Evolutionary conservation across 108 stramenopile species (phyloP).

Genomic region (Nannochloropsis gaditana): DNA sequence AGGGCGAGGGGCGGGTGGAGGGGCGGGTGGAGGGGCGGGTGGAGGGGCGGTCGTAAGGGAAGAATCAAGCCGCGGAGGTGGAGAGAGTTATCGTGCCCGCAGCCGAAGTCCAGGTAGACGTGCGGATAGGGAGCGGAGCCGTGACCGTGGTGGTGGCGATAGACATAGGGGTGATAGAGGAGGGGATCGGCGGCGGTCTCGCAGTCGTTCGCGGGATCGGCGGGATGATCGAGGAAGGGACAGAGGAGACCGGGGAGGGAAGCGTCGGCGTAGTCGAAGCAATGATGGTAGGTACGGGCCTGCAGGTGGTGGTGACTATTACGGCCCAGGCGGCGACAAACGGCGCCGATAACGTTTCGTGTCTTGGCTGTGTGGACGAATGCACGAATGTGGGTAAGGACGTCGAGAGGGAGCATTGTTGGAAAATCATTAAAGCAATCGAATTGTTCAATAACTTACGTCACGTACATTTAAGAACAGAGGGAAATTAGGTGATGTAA

Average conservation of each 20-base stretch:
- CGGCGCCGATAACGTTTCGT: neutral
- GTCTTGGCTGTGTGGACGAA: too few species aligned
- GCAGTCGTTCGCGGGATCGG: neutral
- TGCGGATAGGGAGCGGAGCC: constrained; percentile 17
- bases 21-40: neutral
- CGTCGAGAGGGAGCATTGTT: too few species aligned
- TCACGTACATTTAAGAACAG: too few species aligned
- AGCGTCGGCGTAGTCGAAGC: neutral
- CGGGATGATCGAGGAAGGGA: constrained; percentile 29
- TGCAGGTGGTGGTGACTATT: neutral
- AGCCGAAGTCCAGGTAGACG: neutral
- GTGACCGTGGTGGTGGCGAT: neutral
- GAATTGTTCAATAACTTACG: too few species aligned
- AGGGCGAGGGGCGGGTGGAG: neutral
- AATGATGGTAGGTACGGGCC: constrained; percentile 8
- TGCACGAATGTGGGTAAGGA: too few species aligned
- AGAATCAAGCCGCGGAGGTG: neutral
- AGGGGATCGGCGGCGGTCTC: constrained; percentile 8
- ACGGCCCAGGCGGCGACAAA: constrained; percentile 1
- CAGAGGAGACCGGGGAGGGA: neutral
- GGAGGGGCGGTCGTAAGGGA: neutral
- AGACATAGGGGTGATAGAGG: neutral
- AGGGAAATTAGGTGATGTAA: too few species aligned
- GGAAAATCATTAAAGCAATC: too few species aligned
- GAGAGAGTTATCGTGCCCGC: neutral